These are phyloP conservation scores for Solanum microdontum DNA, from an alignment of 257 asterid species.

Conservation along the genomic window DNA sequence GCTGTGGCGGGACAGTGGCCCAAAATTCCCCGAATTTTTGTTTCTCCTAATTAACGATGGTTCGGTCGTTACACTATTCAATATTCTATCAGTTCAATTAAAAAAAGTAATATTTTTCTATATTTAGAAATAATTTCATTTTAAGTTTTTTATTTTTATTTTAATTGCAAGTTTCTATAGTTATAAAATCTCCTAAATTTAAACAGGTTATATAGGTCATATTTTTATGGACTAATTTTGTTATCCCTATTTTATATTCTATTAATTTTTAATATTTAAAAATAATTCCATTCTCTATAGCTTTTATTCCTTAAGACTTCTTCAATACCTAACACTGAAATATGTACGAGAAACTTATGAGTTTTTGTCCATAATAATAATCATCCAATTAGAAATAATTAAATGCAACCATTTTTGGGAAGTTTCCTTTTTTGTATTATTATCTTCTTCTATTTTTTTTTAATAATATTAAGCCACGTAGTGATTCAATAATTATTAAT, in stretches of 20 bases:
- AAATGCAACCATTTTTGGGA: background rate
- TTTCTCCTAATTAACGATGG: no score
- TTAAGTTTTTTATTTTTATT: no score
- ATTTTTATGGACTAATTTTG: background rate
- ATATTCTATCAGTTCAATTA: no score
- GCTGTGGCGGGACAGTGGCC: no score
- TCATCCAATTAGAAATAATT: background rate
- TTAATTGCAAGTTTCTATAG: no score
- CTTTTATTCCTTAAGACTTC: background rate
- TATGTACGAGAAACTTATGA: background rate
- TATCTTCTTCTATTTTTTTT: background rate
- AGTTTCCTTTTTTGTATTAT: background rate
- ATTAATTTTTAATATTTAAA: no score
- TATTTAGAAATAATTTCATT: no score
- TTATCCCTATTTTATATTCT: no score
- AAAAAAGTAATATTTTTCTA: no score
- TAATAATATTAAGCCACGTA: background rate
- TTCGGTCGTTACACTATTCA: no score
- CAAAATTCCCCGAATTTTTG: no score
- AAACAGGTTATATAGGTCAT: no score
- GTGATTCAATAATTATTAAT: background rate
- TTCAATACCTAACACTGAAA: background rate
- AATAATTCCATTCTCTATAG: background rate
- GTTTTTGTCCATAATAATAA: background rate
- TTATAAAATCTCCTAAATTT: background rate